Evolutionary conservation across 2,329 filamentous ascomycete genomes (phyloP).

Genomic region (Fusarium sambucinum): DNA sequence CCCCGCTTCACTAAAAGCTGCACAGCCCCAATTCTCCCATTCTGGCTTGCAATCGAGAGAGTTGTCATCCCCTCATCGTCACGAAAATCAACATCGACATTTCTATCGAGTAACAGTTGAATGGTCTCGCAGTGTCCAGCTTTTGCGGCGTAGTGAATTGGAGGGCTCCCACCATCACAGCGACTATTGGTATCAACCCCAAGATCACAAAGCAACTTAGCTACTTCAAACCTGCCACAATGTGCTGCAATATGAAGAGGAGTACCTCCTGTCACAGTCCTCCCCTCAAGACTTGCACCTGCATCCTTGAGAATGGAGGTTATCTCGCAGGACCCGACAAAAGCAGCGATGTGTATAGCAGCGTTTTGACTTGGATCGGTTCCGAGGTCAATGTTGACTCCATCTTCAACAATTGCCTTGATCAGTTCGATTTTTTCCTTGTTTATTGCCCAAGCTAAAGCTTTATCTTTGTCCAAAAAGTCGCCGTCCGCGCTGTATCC

Average conservation of each 20-base stretch:
- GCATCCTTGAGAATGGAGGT: neutral
- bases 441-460: neutral
- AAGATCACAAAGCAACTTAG: neutral
- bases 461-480: neutral
- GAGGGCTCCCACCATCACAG: accelerated
- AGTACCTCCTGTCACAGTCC: accelerated
- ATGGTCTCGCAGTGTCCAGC: neutral
- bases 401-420: neutral
- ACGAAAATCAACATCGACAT: neutral
- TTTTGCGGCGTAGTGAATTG: neutral
- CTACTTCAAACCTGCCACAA: neutral
- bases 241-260: neutral
- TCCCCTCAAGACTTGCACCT: neutral
- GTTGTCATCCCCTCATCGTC: neutral
- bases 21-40: neutral
- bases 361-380: neutral
- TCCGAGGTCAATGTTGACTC: neutral
- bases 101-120: neutral
- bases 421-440: neutral
- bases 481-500: neutral
- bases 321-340: neutral
- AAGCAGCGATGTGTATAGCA: neutral
- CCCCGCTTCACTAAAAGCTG: neutral
- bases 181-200: neutral
- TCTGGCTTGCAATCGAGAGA: accelerated